Percentiles rank a stretch among this genome's conserved stretches.
phyloP scores from a whole-genome alignment of 2,329 filamentous ascomycete species.

The Hymenoscyphus fructigenus region DNA sequence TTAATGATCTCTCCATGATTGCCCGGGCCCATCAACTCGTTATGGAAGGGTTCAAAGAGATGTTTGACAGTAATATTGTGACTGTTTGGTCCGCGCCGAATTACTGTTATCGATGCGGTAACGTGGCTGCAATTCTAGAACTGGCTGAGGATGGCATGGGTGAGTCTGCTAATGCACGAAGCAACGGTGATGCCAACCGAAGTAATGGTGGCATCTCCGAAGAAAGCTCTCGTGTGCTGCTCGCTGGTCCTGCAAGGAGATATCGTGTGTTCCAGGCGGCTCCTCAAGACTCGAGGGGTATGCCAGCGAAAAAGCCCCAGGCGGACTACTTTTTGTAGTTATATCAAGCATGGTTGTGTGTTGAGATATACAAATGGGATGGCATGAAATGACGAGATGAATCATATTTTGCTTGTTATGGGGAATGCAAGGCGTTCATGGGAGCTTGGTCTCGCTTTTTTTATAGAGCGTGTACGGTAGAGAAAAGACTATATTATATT shows the following conservation, averaged over 20 bases:
- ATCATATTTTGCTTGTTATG: background rate
- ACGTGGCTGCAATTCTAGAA: slow-evolving; percentile 93
- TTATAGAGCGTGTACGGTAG: slow-evolving; percentile 12
- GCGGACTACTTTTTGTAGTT: slow-evolving; percentile 77
- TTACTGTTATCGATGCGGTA: slow-evolving; percentile 90
- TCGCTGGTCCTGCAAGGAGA: slow-evolving; percentile 75
- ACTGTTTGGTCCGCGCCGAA: slow-evolving; percentile 99
- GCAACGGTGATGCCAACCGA: slow-evolving; percentile 49
- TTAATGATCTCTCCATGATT: slow-evolving; percentile 88
- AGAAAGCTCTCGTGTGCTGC: slow-evolving; percentile 51
- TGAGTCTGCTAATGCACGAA: slow-evolving; percentile 46
- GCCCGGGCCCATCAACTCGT: slow-evolving; percentile 95
- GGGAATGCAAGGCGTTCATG: background rate
- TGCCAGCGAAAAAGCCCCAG: slow-evolving; percentile 98
- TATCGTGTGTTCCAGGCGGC: slow-evolving; percentile 97
- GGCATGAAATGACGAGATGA: background rate
- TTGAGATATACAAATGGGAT: background rate
- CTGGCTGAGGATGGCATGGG: slow-evolving; percentile 83
- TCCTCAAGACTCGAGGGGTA: slow-evolving; percentile 90
- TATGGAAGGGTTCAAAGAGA: slow-evolving; percentile 99
- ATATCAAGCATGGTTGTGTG: background rate
- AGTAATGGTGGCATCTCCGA: slow-evolving; percentile 54
- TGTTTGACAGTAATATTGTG: slow-evolving; percentile 94
- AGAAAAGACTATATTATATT: background rate
- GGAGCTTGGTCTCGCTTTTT: background rate